Evolutionary conservation across 495 filamentous ascomycete species (phyloP), one percentile per base, ranked within the genome.

Genomic region (Evansstolkia leycettana): DNA sequence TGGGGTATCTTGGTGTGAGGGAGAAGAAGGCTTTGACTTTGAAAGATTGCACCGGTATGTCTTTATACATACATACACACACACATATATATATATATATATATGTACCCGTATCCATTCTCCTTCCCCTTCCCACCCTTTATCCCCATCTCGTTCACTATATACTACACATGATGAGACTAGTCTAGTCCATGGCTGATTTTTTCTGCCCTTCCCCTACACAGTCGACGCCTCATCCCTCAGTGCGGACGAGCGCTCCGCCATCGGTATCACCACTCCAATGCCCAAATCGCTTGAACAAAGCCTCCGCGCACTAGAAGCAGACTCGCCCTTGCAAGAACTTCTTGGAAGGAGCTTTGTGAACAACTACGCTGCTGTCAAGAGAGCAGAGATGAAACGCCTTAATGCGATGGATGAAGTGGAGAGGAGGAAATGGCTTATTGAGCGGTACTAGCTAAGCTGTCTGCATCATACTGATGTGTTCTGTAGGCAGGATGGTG

Each of bases 1-100:
- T 73, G 0, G 86, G 87, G 0, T 58, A 70, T 7, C 34, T 70
- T n/a, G 86, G 84, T 0, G 36, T 85, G 4, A 46, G 52, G 2
- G 56, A 54, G 6, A 47, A 57, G 7, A 52, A 58, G 33, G 42
- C 58, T 18, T 46, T 85, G 26, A 60, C 48, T 0, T 42, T 54
- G 64, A 54, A 67, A 18, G 75, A 87, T 41, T 83, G 78, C 51
- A 49, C 46, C 32, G 60, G 67, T 46, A 42, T 39, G 56, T 42
- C 20, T 24, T n/a, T n/a, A n/a, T n/a, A n/a, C n/a, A n/a, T n/a
- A n/a, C n/a, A n/a, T n/a, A n/a, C n/a, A n/a, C n/a, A n/a, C n/a
- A n/a, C n/a, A n/a, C n/a, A n/a, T n/a, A n/a, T n/a, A n/a, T n/a
- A n/a, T n/a, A n/a, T n/a, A n/a, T n/a, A n/a, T n/a, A n/a, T n/a